A percentile compares a stretch with the other conserved stretches of the same genome.
Conservation (phyloP, 257 asterid genomes). For the Przewalskia tangutica region DNA sequence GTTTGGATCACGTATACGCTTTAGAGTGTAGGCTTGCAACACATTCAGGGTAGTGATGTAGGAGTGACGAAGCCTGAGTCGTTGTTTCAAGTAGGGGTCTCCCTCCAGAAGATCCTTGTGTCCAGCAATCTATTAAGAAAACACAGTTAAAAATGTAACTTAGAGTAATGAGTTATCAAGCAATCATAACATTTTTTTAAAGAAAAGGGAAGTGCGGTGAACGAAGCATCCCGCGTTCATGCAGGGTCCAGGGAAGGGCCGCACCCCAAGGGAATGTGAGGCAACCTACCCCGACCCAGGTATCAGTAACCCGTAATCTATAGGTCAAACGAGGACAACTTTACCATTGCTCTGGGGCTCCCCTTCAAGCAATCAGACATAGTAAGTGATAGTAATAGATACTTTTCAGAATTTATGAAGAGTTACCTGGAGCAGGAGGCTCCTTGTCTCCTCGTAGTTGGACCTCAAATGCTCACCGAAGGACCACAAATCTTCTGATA, state of each 20-base stretch:
- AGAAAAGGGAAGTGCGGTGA: neutral
- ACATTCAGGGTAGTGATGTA: constrained; percentile 39
- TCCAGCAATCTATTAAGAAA: constrained; percentile 32
- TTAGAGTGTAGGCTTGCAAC: constrained; percentile 38
- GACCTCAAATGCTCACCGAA: constrained; percentile 37
- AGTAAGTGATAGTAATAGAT: neutral
- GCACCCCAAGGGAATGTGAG: neutral
- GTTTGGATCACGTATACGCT: constrained; percentile 33
- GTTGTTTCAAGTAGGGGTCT: constrained; percentile 42
- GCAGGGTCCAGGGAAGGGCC: neutral
- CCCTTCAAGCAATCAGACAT: neutral
- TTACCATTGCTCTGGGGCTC: neutral
- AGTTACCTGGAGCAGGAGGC: constrained; percentile 33
- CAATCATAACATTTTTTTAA: neutral
- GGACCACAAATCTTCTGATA: constrained; percentile 33
- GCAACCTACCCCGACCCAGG: neutral
- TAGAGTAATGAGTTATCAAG: neutral
- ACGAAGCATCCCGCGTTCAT: neutral
- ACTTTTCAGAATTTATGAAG: neutral
- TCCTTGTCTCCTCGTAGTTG: constrained; percentile 31
- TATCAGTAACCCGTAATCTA: neutral
- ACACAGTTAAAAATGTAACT: neutral
- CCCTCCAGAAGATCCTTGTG: constrained; percentile 48
- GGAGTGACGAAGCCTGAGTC: constrained; percentile 31
- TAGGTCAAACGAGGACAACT: neutral